These are phyloP conservation scores for Didymella pinodella DNA, from an alignment of 2,329 filamentous ascomycete species.

Conservation along the genomic window DNA sequence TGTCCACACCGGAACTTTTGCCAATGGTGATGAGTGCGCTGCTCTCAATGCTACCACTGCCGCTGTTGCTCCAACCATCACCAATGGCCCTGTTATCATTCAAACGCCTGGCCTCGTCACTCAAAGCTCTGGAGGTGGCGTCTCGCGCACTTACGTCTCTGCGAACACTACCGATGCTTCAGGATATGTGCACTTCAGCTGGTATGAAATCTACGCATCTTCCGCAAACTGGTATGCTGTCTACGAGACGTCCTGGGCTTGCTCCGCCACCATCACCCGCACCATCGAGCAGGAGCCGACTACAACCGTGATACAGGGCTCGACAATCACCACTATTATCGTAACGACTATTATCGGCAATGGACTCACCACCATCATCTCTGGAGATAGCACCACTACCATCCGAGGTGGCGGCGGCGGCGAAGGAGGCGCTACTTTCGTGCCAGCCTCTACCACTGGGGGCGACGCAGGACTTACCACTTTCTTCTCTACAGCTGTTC, in stretches of 20 bases:
- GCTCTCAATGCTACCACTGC: constrained; percentile 26
- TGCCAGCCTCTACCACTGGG: constrained; percentile 38
- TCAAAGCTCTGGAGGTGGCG: constrained; percentile 32
- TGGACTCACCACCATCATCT: constrained; percentile 34
- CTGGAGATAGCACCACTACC: constrained; percentile 31
- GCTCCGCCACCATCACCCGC: constrained; percentile 30
- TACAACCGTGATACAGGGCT: constrained; percentile 19
- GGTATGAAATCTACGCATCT: constrained; percentile 35
- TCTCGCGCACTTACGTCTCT: constrained; percentile 32
- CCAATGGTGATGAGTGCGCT: constrained; percentile 34
- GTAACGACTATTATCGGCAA: constrained; percentile 37
- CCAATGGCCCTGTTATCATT: constrained; percentile 26
- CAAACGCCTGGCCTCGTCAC: constrained; percentile 36
- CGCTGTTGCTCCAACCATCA: constrained; percentile 35
- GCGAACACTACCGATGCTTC: constrained; percentile 31
- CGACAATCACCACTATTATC: constrained; percentile 18
- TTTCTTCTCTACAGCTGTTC: constrained; percentile 31
- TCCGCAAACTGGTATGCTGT: constrained; percentile 40
- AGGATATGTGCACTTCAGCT: constrained; percentile 36
- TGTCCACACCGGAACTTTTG: constrained; percentile 32
- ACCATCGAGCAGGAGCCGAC: constrained; percentile 34
- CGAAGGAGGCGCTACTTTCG: constrained; percentile 28
- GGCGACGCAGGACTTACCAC: constrained; percentile 33
- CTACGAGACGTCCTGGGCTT: constrained; percentile 38
- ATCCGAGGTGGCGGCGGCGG: constrained; percentile 26